Conservation (phyloP, 352 stramenopile species). For the Globisporangium echinulatum region DNA sequence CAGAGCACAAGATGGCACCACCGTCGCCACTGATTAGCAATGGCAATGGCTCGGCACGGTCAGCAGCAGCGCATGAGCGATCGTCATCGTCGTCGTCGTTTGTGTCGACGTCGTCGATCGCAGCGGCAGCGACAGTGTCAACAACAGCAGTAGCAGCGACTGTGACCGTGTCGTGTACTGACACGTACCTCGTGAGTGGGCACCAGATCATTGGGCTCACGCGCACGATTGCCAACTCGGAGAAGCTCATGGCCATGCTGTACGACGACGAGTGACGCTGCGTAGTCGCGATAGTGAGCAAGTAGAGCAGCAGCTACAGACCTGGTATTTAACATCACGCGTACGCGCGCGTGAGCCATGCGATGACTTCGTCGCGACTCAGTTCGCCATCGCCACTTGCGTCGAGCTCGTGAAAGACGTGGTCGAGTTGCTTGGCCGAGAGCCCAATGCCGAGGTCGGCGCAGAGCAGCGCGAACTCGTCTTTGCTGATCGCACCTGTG, state of each 20-base stretch:
- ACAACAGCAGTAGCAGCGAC: too few species aligned
- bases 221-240: conserved; percentile 71
- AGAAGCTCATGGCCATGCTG: conserved; percentile 49
- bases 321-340: not conserved
- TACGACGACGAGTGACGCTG: conserved; percentile 10
- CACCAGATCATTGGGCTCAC: conserved; percentile 73
- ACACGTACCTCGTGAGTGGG: conserved; percentile 69
- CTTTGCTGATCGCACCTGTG: conserved; percentile 51
- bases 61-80: not conserved
- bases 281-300: conserved; percentile 7
- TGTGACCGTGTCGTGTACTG: conserved; percentile 52
- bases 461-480: conserved; percentile 61
- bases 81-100: conserved; percentile 10
- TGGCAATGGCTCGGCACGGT: not conserved
- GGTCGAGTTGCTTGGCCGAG: conserved; percentile 43
- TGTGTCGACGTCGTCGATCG: conserved; percentile 13
- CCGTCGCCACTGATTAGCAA: not conserved
- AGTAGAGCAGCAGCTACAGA: not conserved
- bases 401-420: conserved; percentile 56
- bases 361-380: conserved; percentile 48
- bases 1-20: conserved; percentile 6
- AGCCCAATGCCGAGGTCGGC: conserved; percentile 62
- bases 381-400: conserved; percentile 55
- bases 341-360: conserved; percentile 48
- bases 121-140: too few species aligned